Base-by-base conservation (phyloP, 352 stramenopile species). In the Aphanomyces euteiches region DNA sequence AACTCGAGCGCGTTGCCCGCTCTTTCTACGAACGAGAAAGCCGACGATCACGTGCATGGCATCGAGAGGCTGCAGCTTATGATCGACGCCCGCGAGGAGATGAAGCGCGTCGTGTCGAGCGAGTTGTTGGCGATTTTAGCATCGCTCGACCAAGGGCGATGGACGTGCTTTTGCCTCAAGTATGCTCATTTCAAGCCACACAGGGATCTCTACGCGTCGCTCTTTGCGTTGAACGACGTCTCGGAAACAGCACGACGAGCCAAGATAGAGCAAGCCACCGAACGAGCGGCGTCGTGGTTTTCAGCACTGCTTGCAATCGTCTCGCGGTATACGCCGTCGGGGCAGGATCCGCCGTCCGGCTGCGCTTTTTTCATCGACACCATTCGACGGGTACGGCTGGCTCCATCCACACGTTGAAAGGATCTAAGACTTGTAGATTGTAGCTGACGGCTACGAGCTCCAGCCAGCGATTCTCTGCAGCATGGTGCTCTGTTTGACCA, bases 301-400 rank as follows among this genome's bases (percentile, higher is more conserved):
- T 64, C 72, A 0, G 83, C 84, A 5, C 37, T 90, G 39, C 73
- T 92, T 50, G 73, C 73, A 7, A 75, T 80, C 4, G 66, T 91
- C 40, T 39, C 88, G 43, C 53, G 60, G 54, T 56, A 15, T 28
- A 67, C 53, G 13, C 34, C 48, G 0, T 15, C 47, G 15, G 47
- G 43, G 37, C 45, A 53, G 10, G 37, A 70, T 38, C 73, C 77
- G 15, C 47, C 76, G 1, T 73, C 83, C 10, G 81, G 83, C 17
- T 82, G 89, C 59, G 21, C 75, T 13, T 88, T 92, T 59, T 50
- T 88, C 28, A 47, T 87, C 34, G 74, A 84, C 48, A 80, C 75
- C 28, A 82, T 90, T 54, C 78, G 82, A 17, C 72, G 63, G 10
- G 66, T 83, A 6, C 40, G 1, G 10, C 6, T 38, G 8, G 21